phyloP scores from a whole-genome alignment of 441 rosid genomes.

The Corymbia calophylla region DNA sequence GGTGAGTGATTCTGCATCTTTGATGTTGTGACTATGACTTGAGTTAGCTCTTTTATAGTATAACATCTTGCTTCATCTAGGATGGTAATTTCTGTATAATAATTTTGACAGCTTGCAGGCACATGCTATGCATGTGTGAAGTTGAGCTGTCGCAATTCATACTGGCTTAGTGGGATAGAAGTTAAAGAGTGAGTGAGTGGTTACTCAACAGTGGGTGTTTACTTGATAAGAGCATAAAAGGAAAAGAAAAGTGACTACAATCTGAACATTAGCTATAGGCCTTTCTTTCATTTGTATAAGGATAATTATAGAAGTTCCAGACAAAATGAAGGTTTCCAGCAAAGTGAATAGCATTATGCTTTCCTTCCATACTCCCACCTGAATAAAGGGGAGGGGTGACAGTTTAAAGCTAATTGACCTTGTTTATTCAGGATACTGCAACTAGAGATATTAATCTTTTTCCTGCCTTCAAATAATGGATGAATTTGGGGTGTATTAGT shows the following conservation, averaged over 20 bases:
- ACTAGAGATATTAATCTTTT: background rate
- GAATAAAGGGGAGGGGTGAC: background rate
- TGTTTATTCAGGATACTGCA: background rate
- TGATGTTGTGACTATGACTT: background rate
- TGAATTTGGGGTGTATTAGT: background rate
- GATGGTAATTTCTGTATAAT: background rate
- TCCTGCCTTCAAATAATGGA: background rate
- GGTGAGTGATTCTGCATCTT: slow-evolving; percentile 20
- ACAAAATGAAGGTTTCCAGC: background rate
- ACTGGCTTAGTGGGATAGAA: background rate
- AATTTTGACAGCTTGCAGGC: background rate
- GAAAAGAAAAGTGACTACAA: background rate
- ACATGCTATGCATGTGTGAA: background rate
- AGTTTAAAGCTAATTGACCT: background rate
- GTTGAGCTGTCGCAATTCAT: background rate
- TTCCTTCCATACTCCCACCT: background rate
- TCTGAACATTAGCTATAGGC: background rate
- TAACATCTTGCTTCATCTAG: background rate
- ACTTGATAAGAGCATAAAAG: background rate
- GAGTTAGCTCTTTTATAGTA: background rate
- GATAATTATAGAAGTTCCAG: background rate
- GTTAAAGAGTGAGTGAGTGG: background rate
- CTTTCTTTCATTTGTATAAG: background rate
- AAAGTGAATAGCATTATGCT: background rate
- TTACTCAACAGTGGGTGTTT: background rate